Conservation (phyloP, 2,329 filamentous ascomycete genomes). For the Aspergillus carbonarius region DNA sequence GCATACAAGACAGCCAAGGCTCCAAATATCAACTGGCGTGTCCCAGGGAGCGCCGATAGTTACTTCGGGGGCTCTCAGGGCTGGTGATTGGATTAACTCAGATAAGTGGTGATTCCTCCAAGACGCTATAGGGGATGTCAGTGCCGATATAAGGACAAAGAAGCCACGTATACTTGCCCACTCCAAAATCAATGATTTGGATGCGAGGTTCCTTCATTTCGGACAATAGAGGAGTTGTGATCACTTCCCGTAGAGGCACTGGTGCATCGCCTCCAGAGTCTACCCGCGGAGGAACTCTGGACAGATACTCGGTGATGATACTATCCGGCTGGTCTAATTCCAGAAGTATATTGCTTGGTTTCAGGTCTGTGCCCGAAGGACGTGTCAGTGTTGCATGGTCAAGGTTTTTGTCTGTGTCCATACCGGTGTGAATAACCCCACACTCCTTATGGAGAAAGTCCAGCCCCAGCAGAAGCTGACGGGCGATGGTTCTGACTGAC, state of each 20-base stretch:
- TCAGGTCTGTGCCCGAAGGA: slow-evolving; percentile 20
- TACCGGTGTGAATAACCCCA: slow-evolving; percentile 28
- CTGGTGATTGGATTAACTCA: slow-evolving; percentile 21
- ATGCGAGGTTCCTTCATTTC: slow-evolving; percentile 16
- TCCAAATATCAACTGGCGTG: slow-evolving; percentile 30
- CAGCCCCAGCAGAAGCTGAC: slow-evolving; percentile 27
- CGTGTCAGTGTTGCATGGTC: background rate
- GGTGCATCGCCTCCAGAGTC: slow-evolving; percentile 2
- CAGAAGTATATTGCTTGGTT: slow-evolving; percentile 27
- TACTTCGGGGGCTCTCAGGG: slow-evolving; percentile 26
- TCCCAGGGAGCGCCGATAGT: slow-evolving; percentile 28
- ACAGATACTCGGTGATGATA: slow-evolving; percentile 20
- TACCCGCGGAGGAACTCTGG: slow-evolving; percentile 16
- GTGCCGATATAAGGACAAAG: background rate
- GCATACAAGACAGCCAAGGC: slow-evolving; percentile 30
- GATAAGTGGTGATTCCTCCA: slow-evolving; percentile 20
- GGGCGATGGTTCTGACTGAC: slow-evolving; percentile 21
- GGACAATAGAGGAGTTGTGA: slow-evolving; percentile 22
- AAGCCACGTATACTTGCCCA: slow-evolving; percentile 13
- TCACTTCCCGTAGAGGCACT: slow-evolving; percentile 24
- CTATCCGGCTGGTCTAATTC: slow-evolving; percentile 17
- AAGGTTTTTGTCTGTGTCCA: background rate
- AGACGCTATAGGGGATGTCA: slow-evolving; percentile 11
- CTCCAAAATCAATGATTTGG: slow-evolving; percentile 24
- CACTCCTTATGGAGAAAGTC: slow-evolving; percentile 29